These are phyloP conservation scores for Fusarium globosum DNA, from an alignment of 2,329 filamentous ascomycete genomes.

Conservation along the genomic window DNA sequence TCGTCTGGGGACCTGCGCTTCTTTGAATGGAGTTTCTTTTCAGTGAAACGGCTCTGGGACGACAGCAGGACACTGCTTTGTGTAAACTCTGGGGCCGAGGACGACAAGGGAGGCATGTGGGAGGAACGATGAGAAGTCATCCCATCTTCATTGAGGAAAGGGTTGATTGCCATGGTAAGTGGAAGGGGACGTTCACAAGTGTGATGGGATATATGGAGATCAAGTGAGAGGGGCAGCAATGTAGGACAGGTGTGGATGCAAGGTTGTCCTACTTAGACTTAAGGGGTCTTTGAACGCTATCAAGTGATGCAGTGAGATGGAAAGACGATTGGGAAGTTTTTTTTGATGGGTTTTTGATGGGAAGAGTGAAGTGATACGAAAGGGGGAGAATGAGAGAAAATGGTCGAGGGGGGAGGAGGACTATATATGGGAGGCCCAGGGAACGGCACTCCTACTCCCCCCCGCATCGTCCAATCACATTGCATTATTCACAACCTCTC, in stretches of 20 bases:
- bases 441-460: conserved; percentile 12
- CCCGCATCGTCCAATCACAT: conserved; percentile 37
- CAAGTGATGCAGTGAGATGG: conserved; percentile 30
- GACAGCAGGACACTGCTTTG: background rate
- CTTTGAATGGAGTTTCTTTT: background rate
- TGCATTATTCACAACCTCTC: conserved; percentile 27
- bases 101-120: background rate
- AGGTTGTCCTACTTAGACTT: conserved; percentile 18
- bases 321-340: conserved; percentile 1
- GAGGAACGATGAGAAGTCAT: conserved; percentile 16
- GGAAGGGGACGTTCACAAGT: background rate
- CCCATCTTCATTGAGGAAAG: background rate
- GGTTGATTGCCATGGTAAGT: background rate
- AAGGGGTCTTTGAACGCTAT: conserved; percentile 5
- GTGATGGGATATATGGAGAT: background rate
- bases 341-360: conserved; percentile 29
- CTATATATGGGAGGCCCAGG: conserved; percentile 35
- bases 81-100: background rate
- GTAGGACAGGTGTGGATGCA: conserved; percentile 1
- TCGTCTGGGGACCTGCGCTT: background rate
- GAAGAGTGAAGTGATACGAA: conserved; percentile 28
- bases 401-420: conserved; percentile 28
- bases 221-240: conserved; percentile 7
- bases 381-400: conserved; percentile 26
- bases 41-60: background rate